Percentiles rank a stretch among this genome's conserved stretches.
phyloP scores from a whole-genome alignment of 2,329 filamentous ascomycete genomes.

The Rugonectria rugulosa region DNA sequence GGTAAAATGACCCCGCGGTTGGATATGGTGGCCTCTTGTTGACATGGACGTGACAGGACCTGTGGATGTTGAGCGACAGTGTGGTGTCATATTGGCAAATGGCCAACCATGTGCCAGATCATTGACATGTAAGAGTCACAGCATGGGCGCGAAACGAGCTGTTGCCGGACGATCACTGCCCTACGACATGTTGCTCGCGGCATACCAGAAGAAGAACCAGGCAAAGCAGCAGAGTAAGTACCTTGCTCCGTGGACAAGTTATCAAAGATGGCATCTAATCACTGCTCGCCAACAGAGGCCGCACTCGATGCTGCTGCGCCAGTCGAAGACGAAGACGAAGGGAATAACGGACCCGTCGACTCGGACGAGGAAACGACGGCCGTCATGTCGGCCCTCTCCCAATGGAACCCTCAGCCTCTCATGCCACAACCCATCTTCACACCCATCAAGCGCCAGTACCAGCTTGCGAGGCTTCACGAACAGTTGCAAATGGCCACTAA shows the following conservation, averaged over 20 bases:
- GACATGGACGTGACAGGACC: slow-evolving; percentile 61
- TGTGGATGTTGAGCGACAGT: slow-evolving; percentile 93
- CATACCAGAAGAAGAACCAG: slow-evolving; percentile 97
- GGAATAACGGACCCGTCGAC: slow-evolving; percentile 82
- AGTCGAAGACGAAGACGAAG: slow-evolving; percentile 84
- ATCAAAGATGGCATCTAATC: slow-evolving; percentile 26
- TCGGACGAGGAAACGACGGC: slow-evolving; percentile 92
- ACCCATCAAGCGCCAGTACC: slow-evolving; percentile 70
- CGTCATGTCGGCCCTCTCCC: slow-evolving; percentile 82
- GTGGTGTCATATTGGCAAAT: slow-evolving; percentile 85
- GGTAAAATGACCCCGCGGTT: slow-evolving; percentile 51
- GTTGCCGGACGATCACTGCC: slow-evolving; percentile 87
- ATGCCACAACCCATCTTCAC: slow-evolving; percentile 69
- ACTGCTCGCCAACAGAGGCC: slow-evolving; percentile 67
- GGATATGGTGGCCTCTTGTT: slow-evolving; percentile 14
- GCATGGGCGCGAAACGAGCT: slow-evolving; percentile 92
- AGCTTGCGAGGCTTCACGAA: slow-evolving; percentile 68
- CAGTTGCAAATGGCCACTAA: slow-evolving; percentile 73
- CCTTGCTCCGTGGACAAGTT: background rate
- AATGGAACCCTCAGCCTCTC: slow-evolving; percentile 80
- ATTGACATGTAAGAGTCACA: slow-evolving; percentile 91
- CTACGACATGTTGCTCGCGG: slow-evolving; percentile 89
- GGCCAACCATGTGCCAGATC: slow-evolving; percentile 88
- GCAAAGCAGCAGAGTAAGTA: slow-evolving; percentile 92
- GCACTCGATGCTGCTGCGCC: slow-evolving; percentile 94